phyloP scores from a whole-genome alignment of 768 basidiomycete species.

The Pleurotus giganteus region DNA sequence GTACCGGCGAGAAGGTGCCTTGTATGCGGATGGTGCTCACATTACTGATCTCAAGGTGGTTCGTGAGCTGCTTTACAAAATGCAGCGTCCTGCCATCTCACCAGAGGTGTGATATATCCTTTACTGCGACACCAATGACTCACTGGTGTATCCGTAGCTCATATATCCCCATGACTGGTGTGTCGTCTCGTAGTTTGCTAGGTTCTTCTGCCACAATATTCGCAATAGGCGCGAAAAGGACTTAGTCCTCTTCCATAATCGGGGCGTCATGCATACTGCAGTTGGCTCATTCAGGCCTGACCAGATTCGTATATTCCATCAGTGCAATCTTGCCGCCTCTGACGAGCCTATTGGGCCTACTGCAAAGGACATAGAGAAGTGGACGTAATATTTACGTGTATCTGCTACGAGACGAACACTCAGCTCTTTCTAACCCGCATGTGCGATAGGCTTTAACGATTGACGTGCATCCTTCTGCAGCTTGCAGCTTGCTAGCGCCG shows the following conservation, averaged over 20 bases:
- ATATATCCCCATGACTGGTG: conserved; percentile 91
- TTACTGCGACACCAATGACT: not conserved
- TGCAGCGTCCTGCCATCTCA: conserved; percentile 88
- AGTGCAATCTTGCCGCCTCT: conserved; percentile 83
- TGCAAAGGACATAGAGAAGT: conserved; percentile 60
- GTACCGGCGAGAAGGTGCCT: conserved; percentile 55
- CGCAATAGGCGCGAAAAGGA: conserved; percentile 50
- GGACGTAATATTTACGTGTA: conserved; percentile 44
- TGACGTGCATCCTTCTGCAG: no score
- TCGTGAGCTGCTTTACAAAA: conserved; percentile 72
- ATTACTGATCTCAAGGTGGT: conserved; percentile 72
- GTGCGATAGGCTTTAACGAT: not conserved
- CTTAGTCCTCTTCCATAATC: conserved; percentile 84
- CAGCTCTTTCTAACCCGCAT: not conserved
- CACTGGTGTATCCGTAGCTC: conserved; percentile 35
- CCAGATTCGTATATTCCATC: conserved; percentile 75
- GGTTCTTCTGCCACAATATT: not conserved
- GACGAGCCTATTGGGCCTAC: conserved; percentile 68
- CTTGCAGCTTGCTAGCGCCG: no score
- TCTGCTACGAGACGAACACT: not conserved
- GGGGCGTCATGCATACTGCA: conserved; percentile 77
- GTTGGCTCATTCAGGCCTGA: conserved; percentile 69
- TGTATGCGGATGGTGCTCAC: conserved; percentile 82
- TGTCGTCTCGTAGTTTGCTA: not conserved
- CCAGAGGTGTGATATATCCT: conserved; percentile 50